These are phyloP conservation scores for Moricandia moricandioides DNA, from an alignment of 345 rosid species.

Conservation along the genomic window DNA sequence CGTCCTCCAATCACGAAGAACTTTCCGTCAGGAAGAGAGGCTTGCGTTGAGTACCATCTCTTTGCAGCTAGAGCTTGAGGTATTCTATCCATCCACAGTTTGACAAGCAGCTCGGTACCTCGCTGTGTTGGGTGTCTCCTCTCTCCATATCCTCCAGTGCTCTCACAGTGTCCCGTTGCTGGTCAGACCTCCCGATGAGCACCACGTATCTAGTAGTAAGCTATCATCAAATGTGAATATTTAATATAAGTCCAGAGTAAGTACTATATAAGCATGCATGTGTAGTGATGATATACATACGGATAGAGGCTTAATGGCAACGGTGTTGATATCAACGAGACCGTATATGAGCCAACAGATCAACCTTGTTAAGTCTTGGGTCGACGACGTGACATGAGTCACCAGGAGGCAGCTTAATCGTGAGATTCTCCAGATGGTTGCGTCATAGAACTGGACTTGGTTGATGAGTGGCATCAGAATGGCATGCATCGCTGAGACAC, in stretches of 20 bases:
- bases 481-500: slow-evolving; percentile 87
- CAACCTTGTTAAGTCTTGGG: slow-evolving; percentile 36
- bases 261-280: neutral
- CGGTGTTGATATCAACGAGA: slow-evolving; percentile 49
- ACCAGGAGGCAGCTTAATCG: slow-evolving; percentile 38
- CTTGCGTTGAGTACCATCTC: slow-evolving; percentile 93
- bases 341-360: slow-evolving; percentile 78
- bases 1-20: slow-evolving; percentile 86
- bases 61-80: slow-evolving; percentile 56
- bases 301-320: slow-evolving; percentile 45
- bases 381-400: slow-evolving; percentile 46
- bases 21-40: slow-evolving; percentile 61
- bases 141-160: slow-evolving; percentile 71
- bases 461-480: slow-evolving; percentile 58
- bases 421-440: slow-evolving; percentile 66
- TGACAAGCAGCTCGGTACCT: slow-evolving; percentile 46
- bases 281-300: slow-evolving; percentile 32
- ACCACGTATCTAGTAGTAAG: slow-evolving; percentile 84
- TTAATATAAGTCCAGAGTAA: slow-evolving; percentile 7
- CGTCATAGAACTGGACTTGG: slow-evolving; percentile 67
- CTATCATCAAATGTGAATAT: slow-evolving; percentile 37
- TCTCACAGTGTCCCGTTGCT: slow-evolving; percentile 61
- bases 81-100: slow-evolving; percentile 64
- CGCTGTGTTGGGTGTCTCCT: slow-evolving; percentile 67
- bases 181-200: slow-evolving; percentile 85